Evolutionary conservation across 306 rosid species (phyloP).

Genomic region (Erythrophleum fordii): DNA sequence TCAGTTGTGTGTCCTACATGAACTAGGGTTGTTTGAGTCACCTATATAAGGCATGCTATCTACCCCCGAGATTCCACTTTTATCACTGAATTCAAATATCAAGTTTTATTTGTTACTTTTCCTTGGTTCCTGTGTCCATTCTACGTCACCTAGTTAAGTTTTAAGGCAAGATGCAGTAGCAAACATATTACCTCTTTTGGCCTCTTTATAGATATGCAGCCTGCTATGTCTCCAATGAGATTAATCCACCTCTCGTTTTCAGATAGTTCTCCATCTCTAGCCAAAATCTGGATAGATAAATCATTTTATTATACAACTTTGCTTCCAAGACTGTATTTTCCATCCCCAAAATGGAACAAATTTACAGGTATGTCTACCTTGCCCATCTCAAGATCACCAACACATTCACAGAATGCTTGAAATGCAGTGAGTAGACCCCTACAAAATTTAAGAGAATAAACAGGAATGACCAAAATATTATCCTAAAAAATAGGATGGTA

Average conservation of each 20-base stretch:
- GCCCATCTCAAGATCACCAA: conserved; percentile 99
- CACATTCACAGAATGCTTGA: conserved; percentile 98
- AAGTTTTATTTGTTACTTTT: neutral
- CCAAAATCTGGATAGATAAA: conserved; percentile 70
- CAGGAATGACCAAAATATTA: conserved; percentile 23
- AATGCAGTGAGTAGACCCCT: conserved; percentile 94
- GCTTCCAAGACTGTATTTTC: conserved; percentile 35
- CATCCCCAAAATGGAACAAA: conserved; percentile 20
- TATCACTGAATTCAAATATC: neutral
- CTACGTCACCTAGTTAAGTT: neutral
- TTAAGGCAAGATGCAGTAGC: neutral
- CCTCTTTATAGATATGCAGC: conserved; percentile 92
- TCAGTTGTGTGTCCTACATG: neutral
- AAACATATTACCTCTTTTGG: conserved; percentile 81
- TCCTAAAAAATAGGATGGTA: conserved; percentile 6
- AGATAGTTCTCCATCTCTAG: conserved; percentile 86
- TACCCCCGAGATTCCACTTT: neutral
- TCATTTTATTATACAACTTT: conserved; percentile 16
- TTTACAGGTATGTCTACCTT: conserved; percentile 63
- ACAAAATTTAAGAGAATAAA: conserved; percentile 36
- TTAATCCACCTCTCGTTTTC: conserved; percentile 96
- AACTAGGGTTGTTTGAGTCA: neutral
- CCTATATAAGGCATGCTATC: neutral
- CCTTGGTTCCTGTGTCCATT: neutral
- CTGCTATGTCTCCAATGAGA: conserved; percentile 89